Percentiles rank a stretch among this genome's conserved stretches.
These are phyloP conservation scores for Borovskyia barvae DNA, from an alignment of 208 protist genomes.

Conservation along the genomic window DNA sequence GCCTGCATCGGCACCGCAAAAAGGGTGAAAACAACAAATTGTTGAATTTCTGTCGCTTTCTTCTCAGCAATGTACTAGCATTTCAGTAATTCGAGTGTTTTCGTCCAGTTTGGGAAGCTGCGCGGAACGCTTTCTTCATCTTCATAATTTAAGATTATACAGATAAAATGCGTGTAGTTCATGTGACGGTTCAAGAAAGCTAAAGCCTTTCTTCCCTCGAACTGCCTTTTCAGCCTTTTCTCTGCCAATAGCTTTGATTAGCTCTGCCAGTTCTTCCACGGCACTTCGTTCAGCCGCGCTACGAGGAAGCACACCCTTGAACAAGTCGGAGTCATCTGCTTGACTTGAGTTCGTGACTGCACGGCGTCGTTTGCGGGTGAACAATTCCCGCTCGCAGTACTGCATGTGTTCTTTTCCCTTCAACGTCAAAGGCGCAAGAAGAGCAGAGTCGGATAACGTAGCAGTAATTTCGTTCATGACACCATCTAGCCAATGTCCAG, in stretches of 20 bases:
- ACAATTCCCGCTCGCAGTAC: conserved; percentile 47
- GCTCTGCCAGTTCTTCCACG: conserved; percentile 67
- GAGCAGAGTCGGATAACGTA: conserved; percentile 35
- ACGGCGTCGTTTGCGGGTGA: conserved; percentile 35
- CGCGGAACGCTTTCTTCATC: too few species aligned
- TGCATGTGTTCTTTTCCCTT: conserved; percentile 39
- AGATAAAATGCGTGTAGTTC: conserved; percentile 76
- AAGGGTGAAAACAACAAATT: too few species aligned
- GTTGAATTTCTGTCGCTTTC: too few species aligned
- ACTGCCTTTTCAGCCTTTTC: conserved; percentile 72
- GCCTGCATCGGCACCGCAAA: too few species aligned
- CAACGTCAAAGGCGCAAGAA: conserved; percentile 48
- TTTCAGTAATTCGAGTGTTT: not conserved
- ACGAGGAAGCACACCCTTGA: conserved; percentile 34
- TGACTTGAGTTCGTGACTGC: conserved; percentile 18
- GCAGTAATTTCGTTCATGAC: conserved; percentile 43
- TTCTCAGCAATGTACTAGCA: not conserved
- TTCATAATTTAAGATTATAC: conserved; percentile 34
- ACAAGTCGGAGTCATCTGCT: conserved; percentile 22
- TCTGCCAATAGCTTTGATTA: conserved; percentile 50
- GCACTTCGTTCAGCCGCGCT: conserved; percentile 54
- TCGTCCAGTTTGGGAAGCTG: too few species aligned
- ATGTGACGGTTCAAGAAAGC: conserved; percentile 67
- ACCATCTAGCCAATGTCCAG: conserved; percentile 74
- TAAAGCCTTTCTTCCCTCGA: conserved; percentile 73